These are phyloP conservation scores for Sapria himalayana DNA, from an alignment of 345 rosid species.

Conservation along the genomic window DNA sequence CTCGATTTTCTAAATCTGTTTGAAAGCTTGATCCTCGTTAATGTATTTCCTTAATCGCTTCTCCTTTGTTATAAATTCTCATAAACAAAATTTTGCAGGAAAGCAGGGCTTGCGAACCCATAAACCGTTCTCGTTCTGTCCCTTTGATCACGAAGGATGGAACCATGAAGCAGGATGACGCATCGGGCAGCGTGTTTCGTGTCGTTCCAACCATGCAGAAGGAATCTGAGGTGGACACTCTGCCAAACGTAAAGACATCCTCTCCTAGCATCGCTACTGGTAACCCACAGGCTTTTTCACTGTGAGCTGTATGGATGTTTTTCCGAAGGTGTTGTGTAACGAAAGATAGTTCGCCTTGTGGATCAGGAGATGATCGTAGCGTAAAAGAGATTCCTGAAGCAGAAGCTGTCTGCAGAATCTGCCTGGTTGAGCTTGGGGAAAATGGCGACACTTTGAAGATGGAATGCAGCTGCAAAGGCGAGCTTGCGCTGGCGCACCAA, in stretches of 20 bases:
- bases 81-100: constrained; percentile 44
- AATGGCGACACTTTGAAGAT: constrained; percentile 71
- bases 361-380: constrained; percentile 39
- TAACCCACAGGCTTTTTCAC: too few species aligned
- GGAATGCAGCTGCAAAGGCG: constrained; percentile 97
- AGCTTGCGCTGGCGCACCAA: constrained; percentile 74
- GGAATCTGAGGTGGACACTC: constrained; percentile 9
- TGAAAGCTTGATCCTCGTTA: too few species aligned
- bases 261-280: constrained; percentile 19
- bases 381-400: constrained; percentile 78
- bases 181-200: constrained; percentile 31
- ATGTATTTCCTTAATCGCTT: too few species aligned
- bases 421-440: constrained; percentile 68
- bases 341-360: constrained; percentile 41
- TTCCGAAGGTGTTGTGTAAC: too few species aligned
- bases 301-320: too few species aligned
- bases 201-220: constrained; percentile 46
- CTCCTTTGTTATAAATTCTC: too few species aligned
- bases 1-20: too few species aligned
- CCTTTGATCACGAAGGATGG: constrained; percentile 49
- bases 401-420: constrained; percentile 90
- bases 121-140: constrained; percentile 75
- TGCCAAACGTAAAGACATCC: constrained; percentile 14
- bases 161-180: constrained; percentile 20
- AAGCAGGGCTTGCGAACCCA: constrained; percentile 25